Conservation (phyloP, 306 rosid genomes). For the Lathyrus aphaca region DNA sequence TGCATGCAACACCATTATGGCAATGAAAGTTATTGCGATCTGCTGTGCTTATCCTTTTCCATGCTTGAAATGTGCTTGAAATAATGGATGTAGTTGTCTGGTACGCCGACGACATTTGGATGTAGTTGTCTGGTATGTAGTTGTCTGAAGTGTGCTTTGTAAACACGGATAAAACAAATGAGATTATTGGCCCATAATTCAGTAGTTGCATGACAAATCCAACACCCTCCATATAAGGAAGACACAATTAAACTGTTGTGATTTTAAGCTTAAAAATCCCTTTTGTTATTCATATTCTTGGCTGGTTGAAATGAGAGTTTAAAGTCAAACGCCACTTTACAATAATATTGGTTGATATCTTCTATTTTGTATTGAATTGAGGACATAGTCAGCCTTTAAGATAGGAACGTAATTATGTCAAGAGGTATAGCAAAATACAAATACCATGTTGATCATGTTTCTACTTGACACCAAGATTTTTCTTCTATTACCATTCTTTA, state of each 20-base stretch:
- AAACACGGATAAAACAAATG: background rate
- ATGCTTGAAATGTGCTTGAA: background rate
- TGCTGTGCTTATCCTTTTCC: slow-evolving; percentile 2
- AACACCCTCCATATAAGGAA: slow-evolving; percentile 12
- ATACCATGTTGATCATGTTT: slow-evolving; percentile 13
- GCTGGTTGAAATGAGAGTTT: slow-evolving; percentile 16
- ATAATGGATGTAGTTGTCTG: slow-evolving; percentile 8
- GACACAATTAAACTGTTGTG: background rate
- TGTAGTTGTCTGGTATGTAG: too few relatives aligned
- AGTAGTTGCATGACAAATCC: slow-evolving; percentile 20
- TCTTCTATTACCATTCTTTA: slow-evolving; percentile 10
- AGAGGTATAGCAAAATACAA: slow-evolving; percentile 17
- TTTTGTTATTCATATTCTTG: slow-evolving; percentile 1
- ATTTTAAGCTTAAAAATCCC: slow-evolving; percentile 20
- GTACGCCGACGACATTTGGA: too few relatives aligned
- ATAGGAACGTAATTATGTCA: slow-evolving; percentile 5
- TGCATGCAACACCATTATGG: slow-evolving; percentile 13
- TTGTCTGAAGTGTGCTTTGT: too few relatives aligned
- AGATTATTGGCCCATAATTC: slow-evolving; percentile 6
- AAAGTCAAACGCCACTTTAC: slow-evolving; percentile 1
- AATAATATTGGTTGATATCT: slow-evolving; percentile 18
- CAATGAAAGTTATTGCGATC: background rate
- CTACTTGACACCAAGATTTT: slow-evolving; percentile 17
- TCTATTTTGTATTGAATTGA: slow-evolving; percentile 19
- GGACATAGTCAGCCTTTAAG: too few relatives aligned